Percentiles rank a stretch among this genome's conserved stretches.
Evolutionary conservation across 495 filamentous ascomycete species (phyloP).

Genomic region (Talaromyces thailandensis): DNA sequence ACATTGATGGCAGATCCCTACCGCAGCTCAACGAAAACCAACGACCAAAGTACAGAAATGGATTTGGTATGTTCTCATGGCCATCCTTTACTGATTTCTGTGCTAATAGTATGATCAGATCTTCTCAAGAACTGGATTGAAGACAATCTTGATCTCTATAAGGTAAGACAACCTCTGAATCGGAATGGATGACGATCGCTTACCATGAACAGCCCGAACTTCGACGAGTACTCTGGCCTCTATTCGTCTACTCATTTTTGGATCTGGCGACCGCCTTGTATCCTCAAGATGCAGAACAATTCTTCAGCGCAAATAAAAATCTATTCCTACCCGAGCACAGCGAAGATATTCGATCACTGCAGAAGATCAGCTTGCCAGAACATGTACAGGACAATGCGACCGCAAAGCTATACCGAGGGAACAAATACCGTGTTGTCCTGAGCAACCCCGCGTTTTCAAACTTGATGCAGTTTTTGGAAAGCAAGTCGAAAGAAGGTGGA

Average conservation of each 20-base stretch:
- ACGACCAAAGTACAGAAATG: constrained; percentile 63
- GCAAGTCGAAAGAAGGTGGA: constrained; percentile 70
- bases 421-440: constrained; percentile 81
- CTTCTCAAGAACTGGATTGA: constrained; percentile 76
- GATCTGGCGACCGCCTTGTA: constrained; percentile 69
- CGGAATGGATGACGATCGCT: constrained; percentile 12
- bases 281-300: constrained; percentile 56
- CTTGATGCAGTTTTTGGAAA: constrained; percentile 80
- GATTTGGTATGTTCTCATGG: constrained; percentile 46
- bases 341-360: constrained; percentile 64
- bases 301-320: constrained; percentile 56
- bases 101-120: constrained; percentile 28
- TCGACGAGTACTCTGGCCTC: constrained; percentile 74
- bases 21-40: constrained; percentile 55
- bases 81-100: not conserved
- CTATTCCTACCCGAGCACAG: constrained; percentile 66
- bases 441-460: constrained; percentile 70
- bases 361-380: constrained; percentile 59
- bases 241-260: constrained; percentile 89
- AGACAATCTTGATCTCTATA: constrained; percentile 85
- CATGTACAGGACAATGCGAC: constrained; percentile 65
- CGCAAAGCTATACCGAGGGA: constrained; percentile 67
- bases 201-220: constrained; percentile 63
- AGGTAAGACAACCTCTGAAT: constrained; percentile 40
- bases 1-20: constrained; percentile 68